phyloP scores from a whole-genome alignment of 2,329 filamentous ascomycete species.

The Pestalotiopsis sp. region DNA sequence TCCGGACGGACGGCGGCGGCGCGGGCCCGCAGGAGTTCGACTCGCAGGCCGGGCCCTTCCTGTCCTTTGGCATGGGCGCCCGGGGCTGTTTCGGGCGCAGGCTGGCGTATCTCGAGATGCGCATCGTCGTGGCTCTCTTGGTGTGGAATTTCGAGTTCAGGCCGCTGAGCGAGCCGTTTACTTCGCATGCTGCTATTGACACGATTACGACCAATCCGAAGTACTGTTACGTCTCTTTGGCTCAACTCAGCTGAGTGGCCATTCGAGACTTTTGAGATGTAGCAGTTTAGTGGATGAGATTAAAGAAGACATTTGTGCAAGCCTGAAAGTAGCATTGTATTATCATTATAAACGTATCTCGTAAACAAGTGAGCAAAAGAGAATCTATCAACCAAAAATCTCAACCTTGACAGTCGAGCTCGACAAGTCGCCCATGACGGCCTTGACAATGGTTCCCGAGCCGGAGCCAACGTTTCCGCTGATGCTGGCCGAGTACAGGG shows the following conservation, averaged over 20 bases:
- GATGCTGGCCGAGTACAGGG: not conserved
- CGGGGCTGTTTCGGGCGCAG: constrained; percentile 23
- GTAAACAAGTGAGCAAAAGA: not conserved
- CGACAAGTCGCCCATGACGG: constrained; percentile 3
- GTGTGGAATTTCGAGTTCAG: constrained; percentile 26
- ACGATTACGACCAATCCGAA: not conserved
- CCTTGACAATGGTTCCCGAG: constrained; percentile 7
- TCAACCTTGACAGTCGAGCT: constrained; percentile 6
- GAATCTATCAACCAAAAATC: constrained; percentile 2
- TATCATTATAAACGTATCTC: not conserved
- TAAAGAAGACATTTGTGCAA: too few species aligned
- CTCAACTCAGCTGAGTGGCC: not conserved
- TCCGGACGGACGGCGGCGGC: constrained; percentile 18
- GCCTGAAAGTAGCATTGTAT: not conserved
- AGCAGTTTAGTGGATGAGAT: not conserved
- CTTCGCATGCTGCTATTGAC: not conserved
- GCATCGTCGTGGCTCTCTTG: constrained; percentile 21
- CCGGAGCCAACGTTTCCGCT: constrained; percentile 5
- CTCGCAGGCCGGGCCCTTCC: constrained; percentile 18
- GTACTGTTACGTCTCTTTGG: constrained; percentile 8
- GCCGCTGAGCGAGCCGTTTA: not conserved
- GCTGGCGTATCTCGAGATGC: constrained; percentile 23
- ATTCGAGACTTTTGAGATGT: not conserved
- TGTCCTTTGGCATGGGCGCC: constrained; percentile 21
- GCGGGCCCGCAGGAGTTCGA: constrained; percentile 15